Evolutionary conservation across 805 yeast species (phyloP), one percentile per base, ranked within the genome.

Genomic region (Metschnikowia noctiluminum): DNA sequence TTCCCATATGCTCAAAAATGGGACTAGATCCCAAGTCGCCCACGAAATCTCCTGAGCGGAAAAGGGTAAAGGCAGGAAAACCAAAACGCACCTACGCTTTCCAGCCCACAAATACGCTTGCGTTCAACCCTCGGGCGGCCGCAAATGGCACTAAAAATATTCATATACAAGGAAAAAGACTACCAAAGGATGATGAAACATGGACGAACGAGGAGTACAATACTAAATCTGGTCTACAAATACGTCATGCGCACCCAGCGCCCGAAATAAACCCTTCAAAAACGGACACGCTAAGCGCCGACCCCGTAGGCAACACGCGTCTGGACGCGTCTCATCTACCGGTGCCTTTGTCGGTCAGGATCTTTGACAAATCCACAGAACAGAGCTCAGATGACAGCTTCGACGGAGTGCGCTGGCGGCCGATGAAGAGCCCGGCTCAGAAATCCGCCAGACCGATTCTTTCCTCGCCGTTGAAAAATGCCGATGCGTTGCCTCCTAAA

Each of bases 351-450:
- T 13, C 14, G 3, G 15, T 14, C 15, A 40, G 39, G n/a, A 21
- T 37, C 7, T 43, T 42, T 21, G 54, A 51, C 41, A 42, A 45
- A 32, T 50, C 59, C 28, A 38, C 45, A 27, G 66, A 64, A 15
- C 61, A 68, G 45, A 65, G 72, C 48, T 70, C 76, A 0, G 77
- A 73, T 46, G 77, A 73, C 43, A 70, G 74, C 48, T 71, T 69
- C 50, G 77, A 73, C 38, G 76, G 77, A 1, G 62, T 73, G 31
- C 60, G 70, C 41, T 63, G 67, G 67, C 43, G 46, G 12, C 50
- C 56, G 1, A 41, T 47, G 9, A 59, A 58, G 6, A 32, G 53
- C 38, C 52, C 49, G 5, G 40, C 46, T 42, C 40, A 43, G 40
- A 45, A 38, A 35, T 45, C 16, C 40, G 43, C 38, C 36, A 40